Evolutionary conservation across 2,329 filamentous ascomycete genomes (phyloP).

Genomic region (Taxawa tesnikishii): DNA sequence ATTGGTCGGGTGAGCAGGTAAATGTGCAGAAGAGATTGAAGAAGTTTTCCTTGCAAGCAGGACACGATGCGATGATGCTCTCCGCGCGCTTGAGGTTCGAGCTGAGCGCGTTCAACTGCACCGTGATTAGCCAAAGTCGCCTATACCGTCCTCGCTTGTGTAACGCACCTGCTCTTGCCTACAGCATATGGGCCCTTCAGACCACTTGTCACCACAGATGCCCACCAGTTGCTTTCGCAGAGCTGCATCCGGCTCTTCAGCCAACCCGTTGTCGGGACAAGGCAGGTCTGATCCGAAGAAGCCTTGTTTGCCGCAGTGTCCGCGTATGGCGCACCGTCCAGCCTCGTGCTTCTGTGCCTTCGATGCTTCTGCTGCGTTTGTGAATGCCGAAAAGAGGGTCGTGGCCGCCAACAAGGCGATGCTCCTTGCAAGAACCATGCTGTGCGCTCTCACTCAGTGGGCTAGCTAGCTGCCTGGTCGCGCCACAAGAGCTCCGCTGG

Average conservation of each 20-base stretch:
- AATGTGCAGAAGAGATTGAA: conserved; percentile 98
- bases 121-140: too few species aligned
- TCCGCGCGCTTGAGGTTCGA: conserved; percentile 79
- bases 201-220: conserved; percentile 83
- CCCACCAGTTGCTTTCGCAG: conserved; percentile 67
- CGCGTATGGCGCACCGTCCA: conserved; percentile 80
- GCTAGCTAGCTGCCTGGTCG: too few species aligned
- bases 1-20: conserved; percentile 94
- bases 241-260: conserved; percentile 58
- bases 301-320: conserved; percentile 80
- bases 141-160: too few species aligned
- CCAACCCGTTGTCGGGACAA: conserved; percentile 81
- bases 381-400: background rate
- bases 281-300: conserved; percentile 85
- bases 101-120: conserved; percentile 63
- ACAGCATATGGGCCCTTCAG: conserved; percentile 74
- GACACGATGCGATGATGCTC: conserved; percentile 82
- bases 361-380: conserved; percentile 7
- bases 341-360: conserved; percentile 54
- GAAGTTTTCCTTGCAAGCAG: conserved; percentile 96
- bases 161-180: conserved; percentile 57
- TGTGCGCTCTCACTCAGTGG: background rate
- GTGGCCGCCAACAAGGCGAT: conserved; percentile 2
- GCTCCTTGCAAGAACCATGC: background rate
- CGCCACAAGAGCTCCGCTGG: too few species aligned